A percentile compares a stretch with the other conserved stretches of the same genome.
Evolutionary conservation across 257 asterid genomes (phyloP).

Genomic region (Solanum gracilifrons): DNA sequence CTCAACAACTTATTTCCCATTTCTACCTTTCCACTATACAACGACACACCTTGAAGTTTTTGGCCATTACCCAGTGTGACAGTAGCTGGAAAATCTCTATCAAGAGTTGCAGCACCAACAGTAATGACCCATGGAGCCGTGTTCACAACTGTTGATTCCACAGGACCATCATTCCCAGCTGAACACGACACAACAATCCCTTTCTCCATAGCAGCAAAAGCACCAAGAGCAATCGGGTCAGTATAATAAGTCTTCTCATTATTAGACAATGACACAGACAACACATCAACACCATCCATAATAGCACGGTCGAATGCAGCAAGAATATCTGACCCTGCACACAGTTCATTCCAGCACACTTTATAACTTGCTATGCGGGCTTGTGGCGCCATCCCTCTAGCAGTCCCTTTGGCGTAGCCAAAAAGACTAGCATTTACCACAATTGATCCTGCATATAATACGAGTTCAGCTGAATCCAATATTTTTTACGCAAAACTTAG

Average conservation of each 20-base stretch:
- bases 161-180: constrained; percentile 41
- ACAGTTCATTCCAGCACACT: constrained; percentile 26
- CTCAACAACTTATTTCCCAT: background rate
- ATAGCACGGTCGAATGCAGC: constrained; percentile 39
- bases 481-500: background rate
- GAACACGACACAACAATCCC: constrained; percentile 41
- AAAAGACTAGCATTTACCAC: constrained; percentile 34
- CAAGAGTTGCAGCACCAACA: constrained; percentile 40
- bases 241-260: constrained; percentile 26
- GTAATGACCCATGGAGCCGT: constrained; percentile 43
- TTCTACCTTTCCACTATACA: constrained; percentile 20
- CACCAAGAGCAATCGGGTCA: constrained; percentile 36
- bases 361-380: constrained; percentile 40
- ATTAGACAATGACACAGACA: constrained; percentile 30
- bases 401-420: constrained; percentile 35
- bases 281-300: constrained; percentile 29
- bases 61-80: constrained; percentile 18
- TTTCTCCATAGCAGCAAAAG: constrained; percentile 26
- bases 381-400: constrained; percentile 34
- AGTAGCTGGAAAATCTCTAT: constrained; percentile 33
- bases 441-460: constrained; percentile 9
- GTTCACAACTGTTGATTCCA: constrained; percentile 18
- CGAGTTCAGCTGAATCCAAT: background rate
- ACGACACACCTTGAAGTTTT: constrained; percentile 17
- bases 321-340: constrained; percentile 30